Evolutionary conservation across 805 yeast species (phyloP).

Genomic region (Myxozyma vanderwaltii): DNA sequence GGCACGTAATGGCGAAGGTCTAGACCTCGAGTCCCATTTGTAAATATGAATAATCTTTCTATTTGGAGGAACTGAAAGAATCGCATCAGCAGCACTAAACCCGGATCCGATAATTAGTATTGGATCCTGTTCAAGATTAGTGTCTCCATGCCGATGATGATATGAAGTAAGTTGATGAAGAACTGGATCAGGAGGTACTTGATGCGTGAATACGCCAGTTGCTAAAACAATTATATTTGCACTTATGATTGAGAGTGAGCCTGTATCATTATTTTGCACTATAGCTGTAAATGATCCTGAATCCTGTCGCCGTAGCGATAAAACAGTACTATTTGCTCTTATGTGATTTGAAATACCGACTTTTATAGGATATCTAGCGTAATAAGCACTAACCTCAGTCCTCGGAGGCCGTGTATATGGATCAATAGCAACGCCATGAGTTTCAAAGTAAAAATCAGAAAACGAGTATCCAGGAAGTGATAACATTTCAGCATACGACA

Average conservation of each 20-base stretch:
- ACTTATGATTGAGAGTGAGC: conserved; percentile 13
- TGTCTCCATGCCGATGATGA: not conserved
- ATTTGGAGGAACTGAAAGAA: conserved; percentile 22
- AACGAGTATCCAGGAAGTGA: conserved; percentile 42
- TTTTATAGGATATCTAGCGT: conserved; percentile 35
- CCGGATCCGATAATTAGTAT: conserved; percentile 41
- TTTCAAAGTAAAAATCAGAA: conserved; percentile 30
- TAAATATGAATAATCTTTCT: conserved; percentile 37
- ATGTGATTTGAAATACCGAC: conserved; percentile 36
- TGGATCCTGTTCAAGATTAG: not conserved
- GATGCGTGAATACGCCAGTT: conserved; percentile 37
- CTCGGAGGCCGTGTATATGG: conserved; percentile 39
- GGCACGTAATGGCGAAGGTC: conserved; percentile 38
- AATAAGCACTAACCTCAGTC: conserved; percentile 39
- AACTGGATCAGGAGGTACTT: conserved; percentile 29
- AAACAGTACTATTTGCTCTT: conserved; percentile 26
- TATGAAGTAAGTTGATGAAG: conserved; percentile 29
- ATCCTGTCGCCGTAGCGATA: conserved; percentile 23
- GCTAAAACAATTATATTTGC: conserved; percentile 35
- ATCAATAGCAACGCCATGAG: conserved; percentile 16
- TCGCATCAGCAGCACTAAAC: conserved; percentile 43
- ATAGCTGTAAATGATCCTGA: conserved; percentile 17
- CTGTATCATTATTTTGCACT: conserved; percentile 19
- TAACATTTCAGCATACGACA: conserved; percentile 43
- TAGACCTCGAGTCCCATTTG: conserved; percentile 36